Base-by-base conservation (phyloP, 306 rosid genomes). In the Arachis hypogaea region DNA sequence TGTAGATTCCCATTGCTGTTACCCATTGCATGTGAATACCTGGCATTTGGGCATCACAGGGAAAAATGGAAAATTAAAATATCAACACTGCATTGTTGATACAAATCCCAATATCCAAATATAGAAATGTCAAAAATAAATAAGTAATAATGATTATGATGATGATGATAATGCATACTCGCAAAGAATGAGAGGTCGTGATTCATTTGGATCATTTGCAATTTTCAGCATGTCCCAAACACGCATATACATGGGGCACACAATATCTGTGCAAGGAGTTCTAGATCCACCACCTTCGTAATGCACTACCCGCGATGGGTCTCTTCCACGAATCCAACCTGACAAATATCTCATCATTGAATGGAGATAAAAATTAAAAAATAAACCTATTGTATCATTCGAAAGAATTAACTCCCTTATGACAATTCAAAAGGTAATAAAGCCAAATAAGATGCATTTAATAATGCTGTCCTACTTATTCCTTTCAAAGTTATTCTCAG, bases 231-330 rank as follows among this genome's bases (percentile, higher is more conserved):
- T 91, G 86, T 94, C 98, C 97, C 95, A 86, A 75, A 89, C 89
- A 64, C 98, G 94, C 98, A 94, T 94, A 79, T 94, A 94, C 97
- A 91, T 94, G 59, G 98, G 97, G 68, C 98, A 94, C 36, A 94
- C 82, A 69, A 91, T 91, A 86, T 94, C 98, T 16, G 97, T 94
- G 70, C 90, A 89, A 14, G 94, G 58, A 46, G 98, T 94, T 83
- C 95, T 86, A 47, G 98, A 88, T 63, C 97, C 97, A 61, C 98
- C 98, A 74, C 97, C 97, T 88, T 94, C 98, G 4, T 94, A 94
- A 78, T 94, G 98, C 72, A 94, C 1, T 64, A 91, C 72, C 52
- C 98, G 85, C 6, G 98, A 77, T 36, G 90, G 66, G 81, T 94
- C 98, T 82, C 93, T 84, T 77, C 89, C 98, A 33, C 96, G 96